phyloP scores from a whole-genome alignment of 257 asterid species.

The Nicotiana tabacum region DNA sequence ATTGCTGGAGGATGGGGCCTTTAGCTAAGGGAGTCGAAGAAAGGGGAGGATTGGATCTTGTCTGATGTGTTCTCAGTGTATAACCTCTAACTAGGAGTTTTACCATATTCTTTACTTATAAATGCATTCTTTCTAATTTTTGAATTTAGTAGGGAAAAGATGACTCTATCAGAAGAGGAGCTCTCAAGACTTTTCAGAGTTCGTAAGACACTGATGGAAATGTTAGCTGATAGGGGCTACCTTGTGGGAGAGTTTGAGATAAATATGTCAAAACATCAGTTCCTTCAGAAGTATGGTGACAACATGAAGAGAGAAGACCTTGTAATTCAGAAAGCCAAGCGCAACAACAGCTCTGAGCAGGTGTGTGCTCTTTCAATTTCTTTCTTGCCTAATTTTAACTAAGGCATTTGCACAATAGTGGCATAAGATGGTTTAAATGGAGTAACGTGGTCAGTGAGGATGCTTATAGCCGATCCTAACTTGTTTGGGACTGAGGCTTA shows the following conservation, averaged over 20 bases:
- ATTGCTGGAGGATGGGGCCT: neutral
- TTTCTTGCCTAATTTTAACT: neutral
- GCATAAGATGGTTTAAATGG: too few relatives aligned
- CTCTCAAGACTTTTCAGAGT: slow-evolving; percentile 18
- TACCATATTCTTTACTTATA: neutral
- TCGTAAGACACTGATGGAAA: slow-evolving; percentile 30
- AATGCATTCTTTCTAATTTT: neutral
- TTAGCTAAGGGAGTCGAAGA: neutral
- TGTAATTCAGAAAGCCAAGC: slow-evolving; percentile 41
- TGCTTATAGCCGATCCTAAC: too few relatives aligned
- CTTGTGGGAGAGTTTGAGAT: slow-evolving; percentile 32
- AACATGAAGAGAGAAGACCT: slow-evolving; percentile 86
- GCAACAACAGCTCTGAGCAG: slow-evolving; percentile 52
- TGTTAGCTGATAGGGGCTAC: slow-evolving; percentile 33
- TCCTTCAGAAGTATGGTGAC: slow-evolving; percentile 50
- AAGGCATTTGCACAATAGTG: too few relatives aligned
- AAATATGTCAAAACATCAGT: slow-evolving; percentile 20
- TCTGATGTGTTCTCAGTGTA: neutral
- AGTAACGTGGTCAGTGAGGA: too few relatives aligned
- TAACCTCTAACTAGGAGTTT: neutral
- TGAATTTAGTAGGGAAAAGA: slow-evolving; percentile 5
- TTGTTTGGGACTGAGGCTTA: too few relatives aligned
- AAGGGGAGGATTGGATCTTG: neutral
- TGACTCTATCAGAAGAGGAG: slow-evolving; percentile 13
- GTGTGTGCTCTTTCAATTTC: slow-evolving; percentile 23